Evolutionary conservation across 2,329 filamentous ascomycete species (phyloP).

Genomic region (Penicillium sumatraense): DNA sequence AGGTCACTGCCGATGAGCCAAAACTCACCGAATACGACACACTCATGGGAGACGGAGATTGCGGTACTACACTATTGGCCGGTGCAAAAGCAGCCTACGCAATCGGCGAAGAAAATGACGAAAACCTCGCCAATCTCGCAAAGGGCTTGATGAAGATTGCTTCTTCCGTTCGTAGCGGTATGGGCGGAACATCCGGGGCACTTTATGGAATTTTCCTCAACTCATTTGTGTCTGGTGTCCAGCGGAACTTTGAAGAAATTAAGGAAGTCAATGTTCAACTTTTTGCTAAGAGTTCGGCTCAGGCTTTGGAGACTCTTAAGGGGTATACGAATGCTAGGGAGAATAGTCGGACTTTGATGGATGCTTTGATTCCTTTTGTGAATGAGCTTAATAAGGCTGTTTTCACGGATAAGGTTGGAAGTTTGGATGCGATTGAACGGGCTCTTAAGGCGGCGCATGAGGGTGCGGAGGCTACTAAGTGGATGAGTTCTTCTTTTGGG

Average conservation of each 20-base stretch:
- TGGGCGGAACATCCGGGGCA: conserved; percentile 14
- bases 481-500: conserved; percentile 9
- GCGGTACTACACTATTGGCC: conserved; percentile 12
- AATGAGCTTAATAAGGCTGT: conserved; percentile 6
- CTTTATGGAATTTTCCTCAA: conserved; percentile 13
- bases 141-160: conserved; percentile 10
- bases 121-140: background rate
- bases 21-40: conserved; percentile 17
- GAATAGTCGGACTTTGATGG: conserved; percentile 12
- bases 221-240: conserved; percentile 8
- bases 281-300: conserved; percentile 6
- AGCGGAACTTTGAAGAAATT: conserved; percentile 2
- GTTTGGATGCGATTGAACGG: background rate
- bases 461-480: conserved; percentile 10
- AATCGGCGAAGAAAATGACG: background rate
- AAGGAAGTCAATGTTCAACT: conserved; percentile 5
- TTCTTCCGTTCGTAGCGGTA: conserved; percentile 5
- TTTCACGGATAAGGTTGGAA: background rate
- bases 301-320: conserved; percentile 10
- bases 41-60: conserved; percentile 19
- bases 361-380: conserved; percentile 12
- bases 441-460: background rate
- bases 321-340: conserved; percentile 11
- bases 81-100: conserved; percentile 6
- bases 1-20: conserved; percentile 12